Evolutionary conservation across 2,329 filamentous ascomycete species (phyloP), one percentile per base, ranked within the genome.

Genomic region (Ophiostoma tasmaniense): DNA sequence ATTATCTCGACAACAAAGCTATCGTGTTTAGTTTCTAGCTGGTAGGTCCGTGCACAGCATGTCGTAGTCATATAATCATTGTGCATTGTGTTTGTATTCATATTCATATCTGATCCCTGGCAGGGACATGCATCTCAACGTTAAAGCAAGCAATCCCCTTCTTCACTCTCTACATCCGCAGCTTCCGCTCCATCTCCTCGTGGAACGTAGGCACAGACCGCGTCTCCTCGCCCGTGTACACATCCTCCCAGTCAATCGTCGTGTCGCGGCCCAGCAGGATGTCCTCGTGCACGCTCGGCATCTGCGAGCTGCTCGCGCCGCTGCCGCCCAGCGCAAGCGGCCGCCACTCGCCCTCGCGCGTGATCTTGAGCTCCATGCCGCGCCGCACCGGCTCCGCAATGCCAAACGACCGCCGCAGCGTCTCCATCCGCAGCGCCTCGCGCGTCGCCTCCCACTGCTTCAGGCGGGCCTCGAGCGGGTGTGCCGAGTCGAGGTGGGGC

Each of bases 361-460:
- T 89, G 77, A 96, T 94, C 86, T 92, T 91, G 78, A 97, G 84
- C 83, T 99, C 95, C 95, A 99, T 97, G 71, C 90, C 91, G 68
- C 94, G 88, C 69, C 93, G 88, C 75, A 98, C 88, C 2, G 95
- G 95, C 85, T 98, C 95, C 33, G 91, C 92, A 75, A 97, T 89
- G 73, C 95, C 95, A 79, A 93, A 98, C 64, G 92, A 89, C 73
- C 92, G 90, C 73, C 92, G 89, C 75, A 98, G 86, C 67, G 88
- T 85, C 81, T 93, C 89, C 91, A 97, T 95, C 81, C 96, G 95
- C 77, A 97, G 80, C 42, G 83, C 79, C 75, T 97, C 90, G 81
- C 97, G 94, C 59, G 93, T 97, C 70, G 89, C 84, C 80, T 94
- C 91, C 95, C 95, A 99, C 77, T 89, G 86, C 76, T 89, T 87